Base-by-base conservation (phyloP, 306 rosid genomes). In the Senna siamea region DNA sequence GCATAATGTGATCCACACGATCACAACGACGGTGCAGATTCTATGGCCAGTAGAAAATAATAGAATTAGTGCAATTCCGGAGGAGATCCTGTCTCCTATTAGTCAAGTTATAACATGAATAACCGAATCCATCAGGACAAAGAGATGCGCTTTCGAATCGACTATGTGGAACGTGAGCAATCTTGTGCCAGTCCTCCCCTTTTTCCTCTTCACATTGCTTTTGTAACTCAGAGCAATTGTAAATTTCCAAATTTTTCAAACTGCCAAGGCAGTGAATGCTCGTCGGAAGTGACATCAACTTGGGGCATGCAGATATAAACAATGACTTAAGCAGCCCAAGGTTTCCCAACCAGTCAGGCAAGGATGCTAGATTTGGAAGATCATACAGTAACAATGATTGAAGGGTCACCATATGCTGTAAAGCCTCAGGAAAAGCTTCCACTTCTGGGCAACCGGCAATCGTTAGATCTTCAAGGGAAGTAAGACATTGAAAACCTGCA, bases 331-430 rank as follows among this genome's bases (percentile, higher is more conserved):
- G 83, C 50, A 30, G 60, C 38, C 4, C 1, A 9, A 80, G 47
- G 7, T 74, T 59, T 73, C 79, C 79, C 5, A 79, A 73, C 43
- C 75, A 73, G 6, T 73, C 50, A 26, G 75, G 70, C 60, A 74
- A 20, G 53, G 46, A 59, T 28, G 3, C 9, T n/a, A 79, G 32
- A 13, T 79, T 60, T 12, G 60, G 72, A 51, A 79, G 67, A 73
- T 18, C 12, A 4, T 0, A 0, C 6, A 79, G 9, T 0, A 0
- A 0, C 17, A 74, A 60, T 0, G 12, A 13, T 23, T 18, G 19
- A 0, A 68, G 34, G 30, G 47, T 0, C 7, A 54, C 43, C 54
- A 75, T 34, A 41, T 68, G 73, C 28, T 62, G 53, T 40, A 74
- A 73, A 47, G 58, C 70, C 41, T 47, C 75, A 38, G 65, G 51